Evolutionary conservation across 192 early-diverging fungal genomes (phyloP).

Genomic region (Thamnidium elegans): DNA sequence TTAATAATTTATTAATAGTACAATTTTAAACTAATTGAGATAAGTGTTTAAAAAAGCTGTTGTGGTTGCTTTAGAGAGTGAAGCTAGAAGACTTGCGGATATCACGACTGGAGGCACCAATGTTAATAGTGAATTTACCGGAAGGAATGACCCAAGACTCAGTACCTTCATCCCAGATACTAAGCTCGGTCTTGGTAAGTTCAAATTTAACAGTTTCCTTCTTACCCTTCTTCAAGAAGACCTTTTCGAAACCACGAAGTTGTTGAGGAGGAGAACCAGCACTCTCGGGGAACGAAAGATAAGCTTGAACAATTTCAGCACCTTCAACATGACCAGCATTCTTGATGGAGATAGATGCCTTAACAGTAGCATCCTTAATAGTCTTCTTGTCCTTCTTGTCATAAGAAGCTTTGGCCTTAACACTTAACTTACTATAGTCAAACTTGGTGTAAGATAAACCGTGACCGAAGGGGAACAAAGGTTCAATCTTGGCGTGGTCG

Average conservation of each 20-base stretch:
- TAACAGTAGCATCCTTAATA: neutral
- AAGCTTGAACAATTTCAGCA: conserved; percentile 34
- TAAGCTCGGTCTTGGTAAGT: conserved; percentile 45
- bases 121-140: conserved; percentile 47
- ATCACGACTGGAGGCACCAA: conserved; percentile 56
- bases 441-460: conserved; percentile 69
- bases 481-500: conserved; percentile 47
- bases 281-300: conserved; percentile 36
- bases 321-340: conserved; percentile 33
- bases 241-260: conserved; percentile 37
- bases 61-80: too few relatives aligned
- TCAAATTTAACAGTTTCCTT: conserved; percentile 36
- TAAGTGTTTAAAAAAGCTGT: too few relatives aligned
- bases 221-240: conserved; percentile 14
- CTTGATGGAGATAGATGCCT: conserved; percentile 26
- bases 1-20: too few relatives aligned
- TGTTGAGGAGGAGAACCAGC: conserved; percentile 40
- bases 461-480: conserved; percentile 57
- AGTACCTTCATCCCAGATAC: conserved; percentile 39
- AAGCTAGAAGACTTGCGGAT: conserved; percentile 26
- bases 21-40: too few relatives aligned
- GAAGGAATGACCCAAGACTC: conserved; percentile 42
- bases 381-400: neutral
- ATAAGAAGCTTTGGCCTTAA: neutral
- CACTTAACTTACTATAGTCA: conserved; percentile 40